phyloP scores from a whole-genome alignment of 2,329 filamentous ascomycete genomes.

The Aureobasidium zeae region DNA sequence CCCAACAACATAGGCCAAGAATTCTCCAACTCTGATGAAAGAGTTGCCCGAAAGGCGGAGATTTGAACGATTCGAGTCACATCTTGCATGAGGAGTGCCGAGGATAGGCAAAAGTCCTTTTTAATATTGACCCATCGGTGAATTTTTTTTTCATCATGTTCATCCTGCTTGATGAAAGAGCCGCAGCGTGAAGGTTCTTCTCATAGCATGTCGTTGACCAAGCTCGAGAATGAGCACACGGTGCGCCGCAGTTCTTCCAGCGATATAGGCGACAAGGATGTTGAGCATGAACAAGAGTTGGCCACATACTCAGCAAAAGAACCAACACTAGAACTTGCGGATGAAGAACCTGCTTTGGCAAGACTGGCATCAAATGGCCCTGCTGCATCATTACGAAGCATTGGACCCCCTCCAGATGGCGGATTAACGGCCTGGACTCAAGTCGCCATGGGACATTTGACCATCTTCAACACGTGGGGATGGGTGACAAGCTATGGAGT shows the following conservation, averaged over 20 bases:
- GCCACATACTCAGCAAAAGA: slow-evolving; percentile 1
- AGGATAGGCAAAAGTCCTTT: background rate
- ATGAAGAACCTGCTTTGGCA: background rate
- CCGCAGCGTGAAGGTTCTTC: no score
- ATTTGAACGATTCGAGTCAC: slow-evolving; percentile 12
- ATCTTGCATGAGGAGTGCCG: slow-evolving; percentile 7
- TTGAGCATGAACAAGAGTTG: slow-evolving; percentile 1
- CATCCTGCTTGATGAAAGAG: no score
- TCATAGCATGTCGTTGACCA: no score
- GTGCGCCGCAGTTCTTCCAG: slow-evolving; percentile 2
- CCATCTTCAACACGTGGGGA: slow-evolving; percentile 26
- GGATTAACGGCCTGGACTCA: slow-evolving; percentile 32
- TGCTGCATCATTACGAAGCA: background rate
- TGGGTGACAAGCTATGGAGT: slow-evolving; percentile 36
- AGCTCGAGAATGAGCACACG: no score
- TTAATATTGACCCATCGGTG: background rate
- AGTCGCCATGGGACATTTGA: slow-evolving; percentile 29
- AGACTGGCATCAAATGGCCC: background rate
- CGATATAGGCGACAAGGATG: background rate
- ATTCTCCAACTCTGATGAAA: no score
- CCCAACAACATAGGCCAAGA: background rate
- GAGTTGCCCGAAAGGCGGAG: slow-evolving; percentile 11
- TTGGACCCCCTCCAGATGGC: slow-evolving; percentile 32
- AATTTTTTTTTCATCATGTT: no score
- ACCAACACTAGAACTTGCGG: background rate